Evolutionary conservation across 2,329 filamentous ascomycete species (phyloP).

Genomic region (Sclerotinia sclerotiorum): DNA sequence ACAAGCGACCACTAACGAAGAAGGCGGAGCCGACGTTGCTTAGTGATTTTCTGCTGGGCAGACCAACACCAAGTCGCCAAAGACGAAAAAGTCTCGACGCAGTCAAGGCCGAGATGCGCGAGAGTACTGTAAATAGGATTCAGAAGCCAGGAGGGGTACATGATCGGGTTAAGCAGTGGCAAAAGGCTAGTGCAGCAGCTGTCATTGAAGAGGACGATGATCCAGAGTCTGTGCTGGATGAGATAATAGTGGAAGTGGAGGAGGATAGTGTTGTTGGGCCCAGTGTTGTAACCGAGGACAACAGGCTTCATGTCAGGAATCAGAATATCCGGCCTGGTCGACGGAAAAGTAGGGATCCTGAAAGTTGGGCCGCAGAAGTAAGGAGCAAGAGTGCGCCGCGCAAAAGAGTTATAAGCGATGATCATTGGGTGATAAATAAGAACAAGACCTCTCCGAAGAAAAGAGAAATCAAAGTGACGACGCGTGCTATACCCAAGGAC

Average conservation of each 20-base stretch:
- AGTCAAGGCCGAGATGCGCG: conserved; percentile 54
- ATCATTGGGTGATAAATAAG: conserved; percentile 69
- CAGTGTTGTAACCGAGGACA: conserved; percentile 51
- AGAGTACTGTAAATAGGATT: conserved; percentile 56
- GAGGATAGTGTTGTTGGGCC: conserved; percentile 51
- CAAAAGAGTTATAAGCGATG: conserved; percentile 91
- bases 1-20: conserved; percentile 30
- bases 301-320: conserved; percentile 51
- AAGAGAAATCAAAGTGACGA: conserved; percentile 20
- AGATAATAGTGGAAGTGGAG: conserved; percentile 60
- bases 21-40: conserved; percentile 51
- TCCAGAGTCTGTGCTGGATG: conserved; percentile 56
- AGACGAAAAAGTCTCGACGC: conserved; percentile 59
- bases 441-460: conserved; percentile 50
- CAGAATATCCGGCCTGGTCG: conserved; percentile 26
- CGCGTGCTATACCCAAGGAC: conserved; percentile 52
- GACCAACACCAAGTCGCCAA: conserved; percentile 55
- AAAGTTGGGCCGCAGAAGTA: conserved; percentile 28
- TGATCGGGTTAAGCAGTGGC: conserved; percentile 81
- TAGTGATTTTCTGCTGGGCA: conserved; percentile 57
- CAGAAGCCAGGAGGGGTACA: conserved; percentile 67
- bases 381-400: conserved; percentile 55
- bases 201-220: conserved; percentile 53
- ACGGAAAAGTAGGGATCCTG: conserved; percentile 39
- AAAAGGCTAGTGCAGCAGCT: conserved; percentile 71